Percentiles rank a stretch among this genome's conserved stretches.
Evolutionary conservation across 2,329 filamentous ascomycete species (phyloP).

Genomic region (Pseudogymnoascus sp.): DNA sequence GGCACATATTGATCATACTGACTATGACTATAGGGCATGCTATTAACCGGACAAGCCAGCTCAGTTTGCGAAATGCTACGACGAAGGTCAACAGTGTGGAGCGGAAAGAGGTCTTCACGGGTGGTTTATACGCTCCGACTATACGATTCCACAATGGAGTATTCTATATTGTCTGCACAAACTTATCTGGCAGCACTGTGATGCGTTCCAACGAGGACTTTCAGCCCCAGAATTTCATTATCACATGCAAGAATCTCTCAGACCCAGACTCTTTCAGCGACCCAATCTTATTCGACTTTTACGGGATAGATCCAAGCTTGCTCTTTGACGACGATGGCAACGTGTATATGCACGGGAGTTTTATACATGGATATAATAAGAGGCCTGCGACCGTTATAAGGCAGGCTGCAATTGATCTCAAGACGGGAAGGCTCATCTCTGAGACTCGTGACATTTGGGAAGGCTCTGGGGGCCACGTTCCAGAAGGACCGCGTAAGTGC

Average conservation of each 20-base stretch:
- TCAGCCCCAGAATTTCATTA: constrained; percentile 22
- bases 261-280: constrained; percentile 27
- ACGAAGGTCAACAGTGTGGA: constrained; percentile 10
- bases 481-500: constrained; percentile 32
- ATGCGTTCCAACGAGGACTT: not conserved
- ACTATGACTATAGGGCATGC: constrained; percentile 35
- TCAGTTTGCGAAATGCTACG: constrained; percentile 30
- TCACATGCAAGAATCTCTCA: constrained; percentile 22
- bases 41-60: constrained; percentile 34
- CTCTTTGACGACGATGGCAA: constrained; percentile 37
- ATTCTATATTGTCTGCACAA: constrained; percentile 30
- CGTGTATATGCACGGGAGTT: constrained; percentile 31
- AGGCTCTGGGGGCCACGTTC: constrained; percentile 21
- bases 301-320: constrained; percentile 42
- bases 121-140: constrained; percentile 34
- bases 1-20: not conserved
- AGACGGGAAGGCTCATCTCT: constrained; percentile 19
- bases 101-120: constrained; percentile 22
- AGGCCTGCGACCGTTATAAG: constrained; percentile 17
- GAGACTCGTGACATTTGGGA: constrained; percentile 27
- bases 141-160: constrained; percentile 26
- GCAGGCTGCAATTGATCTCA: constrained; percentile 18
- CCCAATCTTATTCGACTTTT: constrained; percentile 32
- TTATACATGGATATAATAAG: constrained; percentile 22
- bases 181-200: constrained; percentile 2